Evolutionary conservation across 495 filamentous ascomycete genomes (phyloP).

Genomic region (Cudoniella acicularis): DNA sequence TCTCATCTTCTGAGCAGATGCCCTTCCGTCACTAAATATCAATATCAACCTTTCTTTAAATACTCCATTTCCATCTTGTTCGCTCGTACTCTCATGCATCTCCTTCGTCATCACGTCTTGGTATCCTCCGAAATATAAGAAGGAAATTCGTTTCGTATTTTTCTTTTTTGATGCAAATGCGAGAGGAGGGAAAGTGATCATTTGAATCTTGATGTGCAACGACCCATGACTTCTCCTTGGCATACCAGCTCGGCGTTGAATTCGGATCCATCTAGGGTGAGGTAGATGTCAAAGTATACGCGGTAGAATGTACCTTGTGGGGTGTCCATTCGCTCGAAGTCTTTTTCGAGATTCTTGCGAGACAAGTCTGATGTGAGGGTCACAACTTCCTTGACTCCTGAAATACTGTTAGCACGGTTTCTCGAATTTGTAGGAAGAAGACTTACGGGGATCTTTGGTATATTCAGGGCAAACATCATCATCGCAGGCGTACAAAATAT

Average conservation of each 20-base stretch:
- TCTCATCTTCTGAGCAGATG: too few species aligned
- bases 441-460: slow-evolving; percentile 98
- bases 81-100: background rate
- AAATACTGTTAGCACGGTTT: slow-evolving; percentile 28
- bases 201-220: slow-evolving; percentile 84
- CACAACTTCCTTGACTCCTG: slow-evolving; percentile 98
- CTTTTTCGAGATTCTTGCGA: slow-evolving; percentile 97
- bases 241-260: slow-evolving; percentile 98
- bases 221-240: slow-evolving; percentile 98
- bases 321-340: slow-evolving; percentile 99
- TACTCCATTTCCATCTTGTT: background rate
- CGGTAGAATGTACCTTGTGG: slow-evolving; percentile 98
- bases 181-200: slow-evolving; percentile 22
- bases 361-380: slow-evolving; percentile 96
- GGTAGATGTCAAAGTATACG: slow-evolving; percentile 74
- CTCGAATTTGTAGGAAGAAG: background rate
- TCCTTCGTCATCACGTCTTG: background rate
- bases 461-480: slow-evolving; percentile 98
- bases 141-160: slow-evolving; percentile 24
- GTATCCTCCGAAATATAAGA: background rate
- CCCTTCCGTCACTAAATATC: too few species aligned
- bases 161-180: background rate
- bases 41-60: background rate
- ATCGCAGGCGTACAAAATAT: slow-evolving; percentile 96
- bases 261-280: slow-evolving; percentile 93